A percentile compares a stretch with the other conserved stretches of the same genome.
phyloP scores from a whole-genome alignment of 768 basidiomycete genomes.

The Xanthoconium purpureum region DNA sequence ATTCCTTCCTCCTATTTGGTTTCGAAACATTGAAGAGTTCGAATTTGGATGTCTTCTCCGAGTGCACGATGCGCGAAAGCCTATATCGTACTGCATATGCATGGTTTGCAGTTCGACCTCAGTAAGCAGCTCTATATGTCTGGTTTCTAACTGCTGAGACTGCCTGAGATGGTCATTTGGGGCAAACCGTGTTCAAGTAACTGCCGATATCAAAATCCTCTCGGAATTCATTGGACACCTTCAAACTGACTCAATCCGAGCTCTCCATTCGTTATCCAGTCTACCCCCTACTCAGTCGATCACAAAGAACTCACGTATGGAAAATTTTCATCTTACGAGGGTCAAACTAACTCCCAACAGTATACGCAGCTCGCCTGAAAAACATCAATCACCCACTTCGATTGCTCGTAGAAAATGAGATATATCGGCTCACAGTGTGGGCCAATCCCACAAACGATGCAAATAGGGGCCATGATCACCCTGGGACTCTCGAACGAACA shows the following conservation, averaged over 20 bases:
- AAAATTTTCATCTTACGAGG: neutral
- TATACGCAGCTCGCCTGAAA: slow-evolving; percentile 59
- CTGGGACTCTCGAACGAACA: slow-evolving; percentile 53
- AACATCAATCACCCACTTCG: slow-evolving; percentile 73
- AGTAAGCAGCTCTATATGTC: slow-evolving; percentile 51
- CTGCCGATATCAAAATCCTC: slow-evolving; percentile 83
- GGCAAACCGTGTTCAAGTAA: slow-evolving; percentile 87
- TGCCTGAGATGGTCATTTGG: slow-evolving; percentile 86
- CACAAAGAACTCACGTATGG: slow-evolving; percentile 42
- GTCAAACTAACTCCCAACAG: slow-evolving; percentile 31
- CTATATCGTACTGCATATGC: slow-evolving; percentile 80
- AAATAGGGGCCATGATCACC: slow-evolving; percentile 61
- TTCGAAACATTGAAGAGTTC: slow-evolving; percentile 91
- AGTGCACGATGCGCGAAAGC: slow-evolving; percentile 67
- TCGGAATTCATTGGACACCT: slow-evolving; percentile 80
- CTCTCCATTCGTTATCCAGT: slow-evolving; percentile 57
- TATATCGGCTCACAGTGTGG: slow-evolving; percentile 86
- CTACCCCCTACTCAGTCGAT: slow-evolving; percentile 50
- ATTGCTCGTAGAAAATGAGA: slow-evolving; percentile 87
- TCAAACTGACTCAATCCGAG: slow-evolving; percentile 68
- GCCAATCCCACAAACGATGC: slow-evolving; percentile 79
- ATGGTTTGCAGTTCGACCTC: slow-evolving; percentile 93
- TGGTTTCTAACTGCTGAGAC: neutral
- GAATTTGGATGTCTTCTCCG: slow-evolving; percentile 77
- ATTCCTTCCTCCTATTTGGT: slow-evolving; percentile 88